Evolutionary conservation across 2,329 filamentous ascomycete species (phyloP), one percentile per base, ranked within the genome.

Genomic region (Ophiostoma populinum): DNA sequence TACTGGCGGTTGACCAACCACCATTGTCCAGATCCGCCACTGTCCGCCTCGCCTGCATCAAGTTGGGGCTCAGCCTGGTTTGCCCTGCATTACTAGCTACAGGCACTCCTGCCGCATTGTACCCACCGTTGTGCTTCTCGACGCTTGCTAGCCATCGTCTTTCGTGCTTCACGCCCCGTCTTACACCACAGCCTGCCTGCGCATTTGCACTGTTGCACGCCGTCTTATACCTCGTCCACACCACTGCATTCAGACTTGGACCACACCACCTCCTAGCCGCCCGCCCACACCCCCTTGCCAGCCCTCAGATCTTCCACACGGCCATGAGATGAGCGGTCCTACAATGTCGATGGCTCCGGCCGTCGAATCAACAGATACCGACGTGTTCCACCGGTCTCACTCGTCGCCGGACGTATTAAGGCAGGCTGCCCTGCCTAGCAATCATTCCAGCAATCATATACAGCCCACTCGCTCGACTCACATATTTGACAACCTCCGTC

Each of bases 281-380:
- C 20, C 35, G 26, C n/a, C 36, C n/a, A 6, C 12, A 32, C 35
- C 36, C 37, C 37, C 27, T 22, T 30, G 24, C 13, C 26, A n/a
- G n/a, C 32, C n/a, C 27, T 27, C 38, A 31, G 28, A 25, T 19
- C 13, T 25, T 35, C 18, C 37, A 36, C 39, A 38, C 40, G 40
- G 43, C 43, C 43, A 59, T 61, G 59, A 55, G 49, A 62, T 61
- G 58, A 57, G 50, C 49, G 54, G 52, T 39, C 47, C 55, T 43
- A 54, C 51, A 42, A 45, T 56, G 49, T 51, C 55, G 49, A 54
- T 55, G 52, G 51, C 55, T 43, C 50, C 55, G 46, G 50, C 56
- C 49, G 51, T 56, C 49, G 51, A 58, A 45, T 47, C 56, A 42
- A 48, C 49, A 43, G 46, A 32, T 13, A 25, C 35, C 19, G 15